Evolutionary conservation across 257 asterid genomes (phyloP).

Genomic region (Dorcoceras hygrometricum): DNA sequence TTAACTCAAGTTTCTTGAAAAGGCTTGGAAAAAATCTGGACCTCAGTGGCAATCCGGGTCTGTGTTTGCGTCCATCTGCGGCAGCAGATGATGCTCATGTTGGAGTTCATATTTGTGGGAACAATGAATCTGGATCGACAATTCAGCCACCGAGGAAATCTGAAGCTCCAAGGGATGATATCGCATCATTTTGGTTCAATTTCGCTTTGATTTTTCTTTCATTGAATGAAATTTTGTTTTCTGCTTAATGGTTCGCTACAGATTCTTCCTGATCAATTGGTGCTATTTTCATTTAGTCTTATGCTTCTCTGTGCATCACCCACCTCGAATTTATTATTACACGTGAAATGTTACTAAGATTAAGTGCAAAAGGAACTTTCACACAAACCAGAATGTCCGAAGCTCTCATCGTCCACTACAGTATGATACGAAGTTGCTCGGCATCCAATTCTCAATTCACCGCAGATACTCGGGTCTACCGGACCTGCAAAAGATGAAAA

Average conservation of each 20-base stretch:
- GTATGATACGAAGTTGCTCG: too few relatives aligned
- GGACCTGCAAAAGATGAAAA: conserved; percentile 20
- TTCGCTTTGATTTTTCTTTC: conserved; percentile 26
- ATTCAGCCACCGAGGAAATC: conserved; percentile 44
- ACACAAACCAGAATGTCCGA: too few relatives aligned
- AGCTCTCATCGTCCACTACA: conserved; percentile 27
- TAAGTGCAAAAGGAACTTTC: too few relatives aligned
- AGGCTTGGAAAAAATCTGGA: conserved; percentile 79
- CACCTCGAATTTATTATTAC: too few relatives aligned
- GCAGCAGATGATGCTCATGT: conserved; percentile 34
- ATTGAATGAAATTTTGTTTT: conserved; percentile 24
- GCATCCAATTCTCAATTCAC: conserved; percentile 24
- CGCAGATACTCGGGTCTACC: conserved; percentile 25
- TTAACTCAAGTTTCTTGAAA: conserved; percentile 59
- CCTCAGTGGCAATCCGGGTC: conserved; percentile 72
- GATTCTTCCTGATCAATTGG: background rate
- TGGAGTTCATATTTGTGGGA: conserved; percentile 53
- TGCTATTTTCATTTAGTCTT: background rate
- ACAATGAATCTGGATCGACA: conserved; percentile 34
- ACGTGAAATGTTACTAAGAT: too few relatives aligned
- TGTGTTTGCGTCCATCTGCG: conserved; percentile 49
- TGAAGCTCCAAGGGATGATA: conserved; percentile 31
- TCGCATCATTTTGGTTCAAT: conserved; percentile 25
- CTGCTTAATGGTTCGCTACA: conserved; percentile 17
- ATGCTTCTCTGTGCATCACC: background rate